A percentile compares a stretch with the other conserved stretches of the same genome.
Evolutionary conservation across 768 basidiomycete species (phyloP).

Genomic region (Fomitopsis serialis): DNA sequence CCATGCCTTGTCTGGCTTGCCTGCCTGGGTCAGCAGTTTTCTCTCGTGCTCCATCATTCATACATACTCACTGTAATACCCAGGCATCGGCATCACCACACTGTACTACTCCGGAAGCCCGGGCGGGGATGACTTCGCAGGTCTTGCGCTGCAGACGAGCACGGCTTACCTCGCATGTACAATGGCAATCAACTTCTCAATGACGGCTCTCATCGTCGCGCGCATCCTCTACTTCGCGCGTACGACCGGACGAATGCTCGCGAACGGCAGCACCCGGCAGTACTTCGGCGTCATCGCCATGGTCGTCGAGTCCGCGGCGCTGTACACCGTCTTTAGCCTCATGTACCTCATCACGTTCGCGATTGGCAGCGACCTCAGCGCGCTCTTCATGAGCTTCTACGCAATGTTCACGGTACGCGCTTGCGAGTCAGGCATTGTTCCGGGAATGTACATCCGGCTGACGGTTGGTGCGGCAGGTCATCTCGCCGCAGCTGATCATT

Average conservation of each 20-base stretch:
- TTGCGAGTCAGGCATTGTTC: no score
- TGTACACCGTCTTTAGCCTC: constrained; percentile 30
- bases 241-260: constrained; percentile 13
- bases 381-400: constrained; percentile 33
- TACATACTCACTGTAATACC: not conserved
- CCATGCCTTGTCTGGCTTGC: constrained; percentile 5
- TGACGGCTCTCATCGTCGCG: constrained; percentile 29
- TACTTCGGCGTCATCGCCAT: constrained; percentile 30
- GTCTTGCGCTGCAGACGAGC: constrained; percentile 29
- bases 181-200: constrained; percentile 32
- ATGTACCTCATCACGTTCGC: constrained; percentile 32
- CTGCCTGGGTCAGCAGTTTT: constrained; percentile 6
- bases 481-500: constrained; percentile 12
- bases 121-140: constrained; percentile 27
- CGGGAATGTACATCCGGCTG: no score
- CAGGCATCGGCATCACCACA: constrained; percentile 6
- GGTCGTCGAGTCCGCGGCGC: constrained; percentile 33
- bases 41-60: not conserved
- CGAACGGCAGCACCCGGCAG: constrained; percentile 21
- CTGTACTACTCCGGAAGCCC: constrained; percentile 10
- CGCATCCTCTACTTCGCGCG: constrained; percentile 26
- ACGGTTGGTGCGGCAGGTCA: constrained; percentile 3
- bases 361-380: constrained; percentile 23
- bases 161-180: constrained; percentile 32
- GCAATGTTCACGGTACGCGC: constrained; percentile 32